These are phyloP conservation scores for Citrus mangshanensis DNA, from an alignment of 345 rosid genomes.

Conservation along the genomic window DNA sequence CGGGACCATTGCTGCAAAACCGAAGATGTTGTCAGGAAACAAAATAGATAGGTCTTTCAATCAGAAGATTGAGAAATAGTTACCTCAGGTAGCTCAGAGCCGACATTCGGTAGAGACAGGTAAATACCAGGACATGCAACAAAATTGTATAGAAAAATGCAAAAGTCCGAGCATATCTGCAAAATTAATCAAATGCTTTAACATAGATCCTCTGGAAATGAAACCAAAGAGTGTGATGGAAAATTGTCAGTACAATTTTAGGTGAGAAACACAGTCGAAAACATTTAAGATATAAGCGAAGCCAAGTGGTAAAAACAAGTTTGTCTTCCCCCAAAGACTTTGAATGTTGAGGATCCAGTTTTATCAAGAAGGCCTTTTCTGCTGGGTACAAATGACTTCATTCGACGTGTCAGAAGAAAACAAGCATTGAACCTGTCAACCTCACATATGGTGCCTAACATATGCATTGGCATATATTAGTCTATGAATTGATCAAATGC, in stretches of 20 bases:
- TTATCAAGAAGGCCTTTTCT: not conserved
- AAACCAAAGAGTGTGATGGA: not conserved
- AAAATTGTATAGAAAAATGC: slow-evolving; percentile 94
- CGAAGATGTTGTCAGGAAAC: not conserved
- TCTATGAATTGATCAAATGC: not conserved
- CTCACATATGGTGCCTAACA: not conserved
- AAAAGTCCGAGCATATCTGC: slow-evolving; percentile 90
- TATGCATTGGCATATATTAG: not conserved
- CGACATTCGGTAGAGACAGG: slow-evolving; percentile 95
- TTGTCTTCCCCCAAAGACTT: not conserved
- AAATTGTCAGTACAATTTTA: not conserved
- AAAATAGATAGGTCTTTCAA: not conserved
- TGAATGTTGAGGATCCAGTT: not conserved
- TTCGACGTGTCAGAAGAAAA: not conserved
- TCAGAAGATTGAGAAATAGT: slow-evolving; percentile 1
- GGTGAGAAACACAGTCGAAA: not conserved
- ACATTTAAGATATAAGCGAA: not conserved
- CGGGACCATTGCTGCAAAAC: slow-evolving; percentile 66
- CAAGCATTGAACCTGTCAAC: not conserved
- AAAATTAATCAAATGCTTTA: not conserved
- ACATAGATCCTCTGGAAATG: not conserved
- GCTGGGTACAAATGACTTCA: not conserved
- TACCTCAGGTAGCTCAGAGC: slow-evolving; percentile 89
- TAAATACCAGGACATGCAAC: slow-evolving; percentile 79
- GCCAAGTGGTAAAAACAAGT: not conserved